Evolutionary conservation across 805 yeast species (phyloP), one percentile per base, ranked within the genome.

Genomic region (Yamadazyma philogaea): DNA sequence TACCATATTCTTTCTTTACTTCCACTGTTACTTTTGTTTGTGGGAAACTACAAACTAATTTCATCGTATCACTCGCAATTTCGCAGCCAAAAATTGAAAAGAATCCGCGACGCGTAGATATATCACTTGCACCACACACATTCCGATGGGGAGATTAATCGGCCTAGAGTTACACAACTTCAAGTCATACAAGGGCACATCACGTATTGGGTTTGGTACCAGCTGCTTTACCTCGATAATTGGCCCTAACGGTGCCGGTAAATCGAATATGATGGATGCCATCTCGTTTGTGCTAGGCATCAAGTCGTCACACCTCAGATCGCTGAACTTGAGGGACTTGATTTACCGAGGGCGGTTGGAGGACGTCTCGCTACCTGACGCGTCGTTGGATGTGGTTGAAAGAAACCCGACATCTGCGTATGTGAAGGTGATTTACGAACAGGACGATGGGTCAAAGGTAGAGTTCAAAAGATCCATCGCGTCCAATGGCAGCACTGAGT

Each of bases 241-340:
- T 44, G 99, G 99, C 1, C 98, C 98, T n/a, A 93, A 93, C 72
- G 99, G 99, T 26, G 85, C 97, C 0, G 99, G 99, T 6, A 93
- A 93, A 66, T 86, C 96, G 32, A 93, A 93, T 58, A 85, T 93
- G 81, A 90, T 93, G 85, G 99, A 93, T 60, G 97, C 99, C 27
- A 84, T 93, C 35, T 84, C 96, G 16, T 93, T 93, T 61, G 98
- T 91, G 7, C 72, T 93, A 28, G 99, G 99, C 19, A 81, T 91
- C 37, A 72, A 84, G 52, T 77, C 88, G 16, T 65, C 73, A 14
- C 90, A 86, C 43, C 70, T 93, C 45, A 76, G 99, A 53, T 87
- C 96, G 1, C 68, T 74, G 10, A 77, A 79, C 42, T 61, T 88
- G 54, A 78, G 75, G 38, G 97, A 91, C 51, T 72, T 93, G 56